phyloP scores from a whole-genome alignment of 805 yeast species.

The Wickerhamomyces strasburgensis region DNA sequence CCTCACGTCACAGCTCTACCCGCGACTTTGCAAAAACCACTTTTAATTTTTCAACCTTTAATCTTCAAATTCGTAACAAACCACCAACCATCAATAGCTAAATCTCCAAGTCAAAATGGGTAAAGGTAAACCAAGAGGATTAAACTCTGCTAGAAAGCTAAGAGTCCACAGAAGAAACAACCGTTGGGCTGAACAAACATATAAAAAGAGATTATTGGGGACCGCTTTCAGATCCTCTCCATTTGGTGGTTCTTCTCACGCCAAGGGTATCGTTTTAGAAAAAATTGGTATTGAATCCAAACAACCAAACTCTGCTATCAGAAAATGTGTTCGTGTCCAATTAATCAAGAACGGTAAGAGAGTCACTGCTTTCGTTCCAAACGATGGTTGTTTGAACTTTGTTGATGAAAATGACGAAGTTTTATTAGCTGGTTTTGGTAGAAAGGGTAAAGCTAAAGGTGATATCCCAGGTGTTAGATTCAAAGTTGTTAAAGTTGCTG shows the following conservation, averaged over 20 bases:
- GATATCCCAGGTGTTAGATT: slow-evolving; percentile 99
- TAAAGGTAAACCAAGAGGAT: slow-evolving; percentile 99
- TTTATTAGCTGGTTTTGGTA: slow-evolving; percentile 99
- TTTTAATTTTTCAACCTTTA: slow-evolving; percentile 11
- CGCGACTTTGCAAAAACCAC: slow-evolving; percentile 10
- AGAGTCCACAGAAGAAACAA: slow-evolving; percentile 99
- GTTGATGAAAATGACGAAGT: slow-evolving; percentile 99
- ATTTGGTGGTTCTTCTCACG: slow-evolving; percentile 99
- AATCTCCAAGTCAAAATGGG: slow-evolving; percentile 68
- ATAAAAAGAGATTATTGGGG: slow-evolving; percentile 98
- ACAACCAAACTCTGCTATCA: slow-evolving; percentile 99
- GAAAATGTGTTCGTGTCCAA: slow-evolving; percentile 99
- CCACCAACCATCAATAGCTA: slow-evolving; percentile 10
- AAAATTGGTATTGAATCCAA: slow-evolving; percentile 99
- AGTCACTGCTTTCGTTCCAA: slow-evolving; percentile 99
- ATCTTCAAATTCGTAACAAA: too few relatives aligned
- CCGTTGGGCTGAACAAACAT: slow-evolving; percentile 99
- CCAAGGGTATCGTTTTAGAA: slow-evolving; percentile 99
- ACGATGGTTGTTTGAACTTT: slow-evolving; percentile 99
- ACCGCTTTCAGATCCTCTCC: slow-evolving; percentile 99
- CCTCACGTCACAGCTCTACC: slow-evolving; percentile 3
- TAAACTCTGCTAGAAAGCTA: slow-evolving; percentile 99
- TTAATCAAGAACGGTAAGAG: slow-evolving; percentile 99
- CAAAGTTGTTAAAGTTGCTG: slow-evolving; percentile 99
- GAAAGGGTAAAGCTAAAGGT: slow-evolving; percentile 99